Conservation (phyloP, 2,329 filamentous ascomycete genomes). For the Alternaria conjuncta region DNA sequence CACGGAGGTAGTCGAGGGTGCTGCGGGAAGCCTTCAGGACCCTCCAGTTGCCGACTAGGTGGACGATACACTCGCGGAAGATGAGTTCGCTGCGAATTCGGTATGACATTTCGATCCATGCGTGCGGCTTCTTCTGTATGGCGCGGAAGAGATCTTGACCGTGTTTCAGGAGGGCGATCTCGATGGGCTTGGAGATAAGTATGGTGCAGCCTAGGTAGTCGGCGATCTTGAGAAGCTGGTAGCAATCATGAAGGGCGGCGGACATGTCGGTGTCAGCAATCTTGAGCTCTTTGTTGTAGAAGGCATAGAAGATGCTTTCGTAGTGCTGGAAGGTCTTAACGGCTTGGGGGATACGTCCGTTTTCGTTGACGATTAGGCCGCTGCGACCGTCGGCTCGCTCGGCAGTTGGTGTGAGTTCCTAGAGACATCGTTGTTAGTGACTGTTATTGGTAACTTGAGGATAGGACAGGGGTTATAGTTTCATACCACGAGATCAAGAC, state of each 20-base stretch:
- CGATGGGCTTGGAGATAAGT: slow-evolving; percentile 54
- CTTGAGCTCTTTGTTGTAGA: slow-evolving; percentile 53
- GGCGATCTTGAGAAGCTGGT: slow-evolving; percentile 53
- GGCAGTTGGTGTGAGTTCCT: slow-evolving; percentile 47
- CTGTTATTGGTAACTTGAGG: neutral
- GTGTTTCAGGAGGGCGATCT: slow-evolving; percentile 56
- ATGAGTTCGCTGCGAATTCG: slow-evolving; percentile 55
- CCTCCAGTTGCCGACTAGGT: slow-evolving; percentile 53
- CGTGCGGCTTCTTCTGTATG: slow-evolving; percentile 52
- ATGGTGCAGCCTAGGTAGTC: slow-evolving; percentile 55
- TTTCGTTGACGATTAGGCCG: slow-evolving; percentile 42
- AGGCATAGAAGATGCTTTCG: slow-evolving; percentile 54
- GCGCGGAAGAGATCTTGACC: slow-evolving; percentile 55
- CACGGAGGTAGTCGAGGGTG: slow-evolving; percentile 20
- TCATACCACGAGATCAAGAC: slow-evolving; percentile 38
- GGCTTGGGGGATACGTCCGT: slow-evolving; percentile 40
- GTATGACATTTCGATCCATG: slow-evolving; percentile 55
- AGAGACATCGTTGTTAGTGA: neutral
- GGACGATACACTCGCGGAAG: slow-evolving; percentile 55
- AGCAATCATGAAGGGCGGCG: slow-evolving; percentile 49
- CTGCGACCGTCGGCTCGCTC: slow-evolving; percentile 25
- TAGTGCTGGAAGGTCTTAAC: slow-evolving; percentile 44
- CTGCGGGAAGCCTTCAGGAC: slow-evolving; percentile 8
- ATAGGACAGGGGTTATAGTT: neutral
- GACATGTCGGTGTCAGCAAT: slow-evolving; percentile 51